Conservation (phyloP, 805 yeast genomes). For the Tetrapisispora taiwanensis region DNA sequence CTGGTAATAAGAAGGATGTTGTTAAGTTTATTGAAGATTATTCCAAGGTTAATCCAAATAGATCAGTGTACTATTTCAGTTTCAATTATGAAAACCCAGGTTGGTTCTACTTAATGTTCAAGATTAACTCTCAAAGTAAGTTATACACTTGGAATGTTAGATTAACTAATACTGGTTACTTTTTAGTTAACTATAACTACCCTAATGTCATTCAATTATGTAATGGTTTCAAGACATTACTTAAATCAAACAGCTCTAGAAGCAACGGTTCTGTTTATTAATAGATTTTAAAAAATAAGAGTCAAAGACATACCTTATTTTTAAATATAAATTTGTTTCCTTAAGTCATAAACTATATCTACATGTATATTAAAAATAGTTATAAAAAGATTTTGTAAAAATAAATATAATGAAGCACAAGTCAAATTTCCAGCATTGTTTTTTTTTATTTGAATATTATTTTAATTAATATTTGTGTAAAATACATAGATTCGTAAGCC, state of each 20-base stretch:
- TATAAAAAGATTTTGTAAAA: constrained; percentile 2
- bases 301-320: not conserved
- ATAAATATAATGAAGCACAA: not conserved
- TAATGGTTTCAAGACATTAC: constrained; percentile 81
- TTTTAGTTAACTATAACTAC: constrained; percentile 66
- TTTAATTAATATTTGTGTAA: too few relatives aligned
- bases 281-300: not conserved
- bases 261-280: not conserved
- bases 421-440: too few relatives aligned
- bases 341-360: not conserved
- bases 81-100: constrained; percentile 88
- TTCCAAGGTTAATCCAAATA: constrained; percentile 81
- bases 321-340: not conserved
- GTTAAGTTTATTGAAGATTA: constrained; percentile 80
- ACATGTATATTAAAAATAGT: constrained; percentile 1
- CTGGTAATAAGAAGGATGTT: constrained; percentile 68
- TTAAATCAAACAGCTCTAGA: constrained; percentile 28
- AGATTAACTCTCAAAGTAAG: constrained; percentile 58
- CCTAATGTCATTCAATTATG: constrained; percentile 84
- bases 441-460: too few relatives aligned
- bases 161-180: constrained; percentile 81
- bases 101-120: constrained; percentile 81
- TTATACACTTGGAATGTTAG: constrained; percentile 83
- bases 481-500: too few relatives aligned
- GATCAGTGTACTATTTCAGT: constrained; percentile 85